Evolutionary conservation across 495 filamentous ascomycete species (phyloP).

Genomic region (Arthonia radiata): DNA sequence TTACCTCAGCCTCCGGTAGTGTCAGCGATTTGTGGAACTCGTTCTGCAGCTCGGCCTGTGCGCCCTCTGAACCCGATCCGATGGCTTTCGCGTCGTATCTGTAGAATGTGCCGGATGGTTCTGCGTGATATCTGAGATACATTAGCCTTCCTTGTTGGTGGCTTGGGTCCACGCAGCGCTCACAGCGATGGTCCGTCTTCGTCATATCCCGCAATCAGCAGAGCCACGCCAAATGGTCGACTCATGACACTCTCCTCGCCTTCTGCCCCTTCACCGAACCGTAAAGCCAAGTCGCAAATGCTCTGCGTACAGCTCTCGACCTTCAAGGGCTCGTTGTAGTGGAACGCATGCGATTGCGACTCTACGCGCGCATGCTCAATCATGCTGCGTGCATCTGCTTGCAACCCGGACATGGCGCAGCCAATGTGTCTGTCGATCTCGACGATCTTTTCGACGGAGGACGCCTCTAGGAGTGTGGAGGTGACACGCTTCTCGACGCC

Average conservation of each 20-base stretch:
- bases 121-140: slow-evolving; percentile 88
- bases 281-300: slow-evolving; percentile 86
- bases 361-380: slow-evolving; percentile 96
- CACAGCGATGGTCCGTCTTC: slow-evolving; percentile 88
- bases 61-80: slow-evolving; percentile 84
- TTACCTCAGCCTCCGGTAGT: slow-evolving; percentile 71
- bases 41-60: slow-evolving; percentile 91
- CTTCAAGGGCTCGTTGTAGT: slow-evolving; percentile 81
- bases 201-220: slow-evolving; percentile 90
- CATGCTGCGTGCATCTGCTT: slow-evolving; percentile 89
- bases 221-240: slow-evolving; percentile 83
- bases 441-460: slow-evolving; percentile 96
- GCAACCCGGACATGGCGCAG: slow-evolving; percentile 92
- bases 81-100: slow-evolving; percentile 98
- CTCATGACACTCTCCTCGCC: slow-evolving; percentile 98
- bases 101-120: slow-evolving; percentile 95
- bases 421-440: slow-evolving; percentile 97
- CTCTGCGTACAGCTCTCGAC: slow-evolving; percentile 97
- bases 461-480: slow-evolving; percentile 84
- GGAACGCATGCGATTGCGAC: slow-evolving; percentile 84
- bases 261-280: slow-evolving; percentile 92
- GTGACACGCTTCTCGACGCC: slow-evolving; percentile 98
- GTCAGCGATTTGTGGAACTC: slow-evolving; percentile 97
- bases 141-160: too few species aligned
- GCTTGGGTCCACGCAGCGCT: too few species aligned